Base-by-base conservation (phyloP, 2,329 filamentous ascomycete genomes). In the Cladosporium sp. region DNA sequence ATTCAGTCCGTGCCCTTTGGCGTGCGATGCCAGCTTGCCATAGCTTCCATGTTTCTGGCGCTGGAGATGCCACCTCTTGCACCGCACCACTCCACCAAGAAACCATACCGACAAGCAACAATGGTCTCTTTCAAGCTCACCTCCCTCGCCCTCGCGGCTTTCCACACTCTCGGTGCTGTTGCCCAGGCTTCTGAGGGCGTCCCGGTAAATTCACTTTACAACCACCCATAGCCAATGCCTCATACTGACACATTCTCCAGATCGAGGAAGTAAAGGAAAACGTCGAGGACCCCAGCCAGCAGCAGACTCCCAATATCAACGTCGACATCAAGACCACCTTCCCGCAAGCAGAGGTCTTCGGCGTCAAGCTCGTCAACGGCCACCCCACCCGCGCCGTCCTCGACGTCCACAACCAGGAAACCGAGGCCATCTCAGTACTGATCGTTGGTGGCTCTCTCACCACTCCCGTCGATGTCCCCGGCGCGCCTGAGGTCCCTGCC, bases 341-440 rank as follows among this genome's bases (percentile, higher is more conserved):
- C 79, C 87, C 87, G 33, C 79, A 86, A 69, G 82, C 85, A 66
- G 92, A 96, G 82, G 89, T 96, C 80, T 95, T 97, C 73, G 95
- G 94, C 74, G 88, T 98, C 73, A 97, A 96, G 86, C 88, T 98
- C 72, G 87, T 98, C 83, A 99, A 99, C 78, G 92, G 93, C 75
- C 89, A 90, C 70, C 88, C 92, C 50, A 97, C 93, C 69, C 88
- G 91, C 78, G 90, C 93, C 40, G 81, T 96, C 63, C 82, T 99
- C 73, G 88, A 92, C 74, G 84, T 99, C 77, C 86, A 84, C 78
- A 99, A 99, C 84, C 84, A 91, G 68, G 95, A 99, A 81, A 84
- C 86, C 14, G 84, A 84, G 62, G 86, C 93, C 28, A 86, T 99
- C 75, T 86, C 85, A 68, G 84, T 99, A 67, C 85, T 88, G 76